Evolutionary conservation across 345 rosid genomes (phyloP).

Genomic region (Rhodamnia rubescens): DNA sequence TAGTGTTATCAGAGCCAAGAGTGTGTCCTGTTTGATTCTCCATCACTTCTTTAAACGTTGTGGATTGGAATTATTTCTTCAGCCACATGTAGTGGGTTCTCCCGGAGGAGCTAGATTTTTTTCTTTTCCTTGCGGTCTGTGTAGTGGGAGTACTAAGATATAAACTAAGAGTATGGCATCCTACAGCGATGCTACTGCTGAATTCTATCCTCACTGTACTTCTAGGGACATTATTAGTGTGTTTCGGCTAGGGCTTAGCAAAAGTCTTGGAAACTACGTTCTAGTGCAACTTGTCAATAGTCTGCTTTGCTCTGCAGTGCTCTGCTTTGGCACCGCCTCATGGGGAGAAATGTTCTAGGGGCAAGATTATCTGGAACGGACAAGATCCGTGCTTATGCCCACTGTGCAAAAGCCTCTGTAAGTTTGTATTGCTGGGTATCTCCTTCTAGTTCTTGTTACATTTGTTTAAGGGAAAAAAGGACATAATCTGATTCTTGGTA

Average conservation of each 20-base stretch:
- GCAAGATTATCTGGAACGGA: slow-evolving; percentile 56
- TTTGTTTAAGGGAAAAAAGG: neutral
- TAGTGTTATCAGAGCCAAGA: neutral
- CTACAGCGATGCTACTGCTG: neutral
- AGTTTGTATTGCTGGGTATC: slow-evolving; percentile 1
- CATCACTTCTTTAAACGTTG: neutral
- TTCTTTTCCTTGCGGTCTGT: neutral
- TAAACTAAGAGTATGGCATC: neutral
- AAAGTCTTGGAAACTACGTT: neutral
- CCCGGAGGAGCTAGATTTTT: neutral
- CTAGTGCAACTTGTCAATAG: neutral
- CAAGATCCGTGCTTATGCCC: slow-evolving; percentile 68
- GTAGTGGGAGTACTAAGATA: neutral
- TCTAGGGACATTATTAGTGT: neutral
- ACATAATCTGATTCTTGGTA: neutral
- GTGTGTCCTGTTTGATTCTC: neutral
- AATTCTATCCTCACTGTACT: neutral
- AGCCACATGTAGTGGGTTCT: neutral
- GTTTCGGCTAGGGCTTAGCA: neutral
- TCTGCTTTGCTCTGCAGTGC: slow-evolving; percentile 38
- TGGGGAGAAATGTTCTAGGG: slow-evolving; percentile 66
- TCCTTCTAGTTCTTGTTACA: neutral
- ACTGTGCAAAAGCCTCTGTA: slow-evolving; percentile 74
- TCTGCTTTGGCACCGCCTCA: slow-evolving; percentile 79
- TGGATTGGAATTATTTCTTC: neutral